These are phyloP conservation scores for Eimeria tenella DNA, from an alignment of 169 alveolate genomes.

Conservation along the genomic window DNA sequence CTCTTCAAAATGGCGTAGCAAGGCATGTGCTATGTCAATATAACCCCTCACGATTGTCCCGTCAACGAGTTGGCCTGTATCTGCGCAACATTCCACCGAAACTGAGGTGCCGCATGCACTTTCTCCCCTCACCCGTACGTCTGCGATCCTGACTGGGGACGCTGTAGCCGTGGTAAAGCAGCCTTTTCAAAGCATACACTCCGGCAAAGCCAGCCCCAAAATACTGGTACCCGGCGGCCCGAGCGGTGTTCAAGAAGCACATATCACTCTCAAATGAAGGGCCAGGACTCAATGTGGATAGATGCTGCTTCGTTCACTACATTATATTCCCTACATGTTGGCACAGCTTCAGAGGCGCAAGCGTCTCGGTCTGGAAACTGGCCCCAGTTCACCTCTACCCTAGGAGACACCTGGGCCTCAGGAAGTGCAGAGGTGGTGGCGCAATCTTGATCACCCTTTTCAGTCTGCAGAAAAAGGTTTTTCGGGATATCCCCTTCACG, in stretches of 20 bases:
- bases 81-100: conserved; percentile 11
- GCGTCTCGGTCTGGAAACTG: background rate
- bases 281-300: background rate
- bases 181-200: background rate
- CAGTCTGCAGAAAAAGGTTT: background rate
- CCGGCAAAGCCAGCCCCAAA: background rate
- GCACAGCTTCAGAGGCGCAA: background rate
- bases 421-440: background rate
- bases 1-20: conserved; percentile 64
- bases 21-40: conserved; percentile 52
- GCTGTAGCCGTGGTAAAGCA: background rate
- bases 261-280: background rate
- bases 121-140: background rate
- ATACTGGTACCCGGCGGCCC: background rate
- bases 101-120: background rate
- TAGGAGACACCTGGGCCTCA: background rate
- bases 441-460: background rate
- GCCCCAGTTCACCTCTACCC: conserved; percentile 17
- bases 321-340: background rate
- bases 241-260: background rate
- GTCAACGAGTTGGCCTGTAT: background rate
- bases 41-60: conserved; percentile 17
- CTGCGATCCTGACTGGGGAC: background rate
- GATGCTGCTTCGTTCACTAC: background rate
- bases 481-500: background rate